Evolutionary conservation across 169 alveolate genomes (phyloP).

Genomic region (Cryptosporidium felis): DNA sequence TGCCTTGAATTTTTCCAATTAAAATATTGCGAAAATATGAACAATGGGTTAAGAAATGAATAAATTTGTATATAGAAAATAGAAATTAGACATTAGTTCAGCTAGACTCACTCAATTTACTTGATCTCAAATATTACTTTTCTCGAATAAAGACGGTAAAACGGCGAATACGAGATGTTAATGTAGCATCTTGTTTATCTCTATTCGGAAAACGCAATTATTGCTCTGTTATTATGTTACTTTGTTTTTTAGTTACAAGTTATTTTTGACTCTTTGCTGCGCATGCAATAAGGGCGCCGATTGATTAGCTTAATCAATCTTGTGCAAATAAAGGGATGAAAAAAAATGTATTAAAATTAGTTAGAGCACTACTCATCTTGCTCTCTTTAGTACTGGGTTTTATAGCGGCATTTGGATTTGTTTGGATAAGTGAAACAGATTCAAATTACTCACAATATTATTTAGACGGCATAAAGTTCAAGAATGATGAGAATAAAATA

Average conservation of each 20-base stretch:
- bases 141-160: too few species aligned
- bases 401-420: neutral
- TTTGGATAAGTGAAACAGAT: conserved; percentile 23
- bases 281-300: conserved; percentile 27
- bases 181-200: too few species aligned
- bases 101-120: too few species aligned
- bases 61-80: too few species aligned
- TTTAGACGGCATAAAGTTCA: conserved; percentile 58
- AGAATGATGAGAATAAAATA: neutral
- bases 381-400: conserved; percentile 30
- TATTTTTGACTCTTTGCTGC: neutral
- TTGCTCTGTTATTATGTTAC: too few species aligned
- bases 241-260: too few species aligned
- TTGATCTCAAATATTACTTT: too few species aligned
- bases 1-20: neutral
- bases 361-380: conserved; percentile 22
- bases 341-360: neutral
- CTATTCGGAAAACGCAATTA: too few species aligned
- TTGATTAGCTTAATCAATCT: neutral
- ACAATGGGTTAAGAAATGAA: too few species aligned
- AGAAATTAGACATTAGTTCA: too few species aligned
- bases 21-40: too few species aligned
- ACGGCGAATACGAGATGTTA: too few species aligned
- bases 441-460: conserved; percentile 20
- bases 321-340: neutral